phyloP scores from a whole-genome alignment of 2,329 filamentous ascomycete species.

The Ceratocystis lukuohia region DNA sequence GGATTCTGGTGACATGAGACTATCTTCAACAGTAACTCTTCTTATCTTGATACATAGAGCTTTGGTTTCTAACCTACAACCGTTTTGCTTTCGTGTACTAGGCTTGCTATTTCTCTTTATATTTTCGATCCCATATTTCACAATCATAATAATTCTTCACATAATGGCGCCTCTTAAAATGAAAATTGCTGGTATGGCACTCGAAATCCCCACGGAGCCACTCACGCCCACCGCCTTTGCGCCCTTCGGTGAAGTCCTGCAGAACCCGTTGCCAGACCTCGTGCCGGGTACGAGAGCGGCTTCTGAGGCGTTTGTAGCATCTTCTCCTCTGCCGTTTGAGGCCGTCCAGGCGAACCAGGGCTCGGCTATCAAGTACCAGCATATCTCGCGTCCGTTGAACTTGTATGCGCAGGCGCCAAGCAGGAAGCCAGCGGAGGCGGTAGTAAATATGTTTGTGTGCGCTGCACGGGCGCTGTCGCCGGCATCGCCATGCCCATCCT shows the following conservation, averaged over 20 bases:
- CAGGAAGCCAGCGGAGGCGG: conserved; percentile 40
- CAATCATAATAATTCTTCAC: background rate
- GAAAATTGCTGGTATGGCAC: background rate
- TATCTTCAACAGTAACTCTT: too few species aligned
- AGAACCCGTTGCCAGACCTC: conserved; percentile 52
- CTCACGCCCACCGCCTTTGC: conserved; percentile 58
- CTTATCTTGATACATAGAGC: too few species aligned
- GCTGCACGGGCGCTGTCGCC: conserved; percentile 28
- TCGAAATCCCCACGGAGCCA: conserved; percentile 42
- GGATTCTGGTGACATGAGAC: background rate
- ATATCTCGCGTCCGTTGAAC: conserved; percentile 61
- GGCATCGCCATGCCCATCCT: background rate
- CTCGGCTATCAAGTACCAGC: conserved; percentile 71
- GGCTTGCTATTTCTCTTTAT: background rate
- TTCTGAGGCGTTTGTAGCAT: conserved; percentile 4
- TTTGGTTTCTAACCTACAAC: too few species aligned
- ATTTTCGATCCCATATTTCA: too few species aligned
- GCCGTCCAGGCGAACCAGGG: conserved; percentile 66
- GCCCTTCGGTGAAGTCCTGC: conserved; percentile 70
- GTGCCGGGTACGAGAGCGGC: conserved; percentile 17
- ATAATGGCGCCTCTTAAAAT: conserved; percentile 3
- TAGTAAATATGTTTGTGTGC: conserved; percentile 85
- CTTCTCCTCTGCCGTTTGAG: conserved; percentile 29
- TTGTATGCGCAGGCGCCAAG: conserved; percentile 56
- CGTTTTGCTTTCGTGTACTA: background rate